These are phyloP conservation scores for Pythium catenulatum DNA, from an alignment of 352 stramenopile genomes.

Conservation along the genomic window DNA sequence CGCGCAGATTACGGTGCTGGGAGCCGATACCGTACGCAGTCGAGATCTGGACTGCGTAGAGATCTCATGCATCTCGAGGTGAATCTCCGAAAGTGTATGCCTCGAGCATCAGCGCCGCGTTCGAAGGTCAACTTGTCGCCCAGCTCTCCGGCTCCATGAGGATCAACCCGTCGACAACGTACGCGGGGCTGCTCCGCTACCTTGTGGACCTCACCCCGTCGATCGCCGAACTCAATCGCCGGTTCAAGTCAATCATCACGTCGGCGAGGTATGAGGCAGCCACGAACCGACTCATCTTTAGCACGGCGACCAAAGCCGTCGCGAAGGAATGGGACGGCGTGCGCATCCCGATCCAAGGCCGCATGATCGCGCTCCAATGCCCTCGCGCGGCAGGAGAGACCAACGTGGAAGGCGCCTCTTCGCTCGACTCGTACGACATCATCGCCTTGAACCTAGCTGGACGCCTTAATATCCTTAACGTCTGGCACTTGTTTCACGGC, in stretches of 20 bases:
- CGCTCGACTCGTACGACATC: neutral
- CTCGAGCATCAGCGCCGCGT: too few species aligned
- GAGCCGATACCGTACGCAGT: too few species aligned
- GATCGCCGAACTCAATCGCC: neutral
- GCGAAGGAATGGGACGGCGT: neutral
- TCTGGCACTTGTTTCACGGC: neutral
- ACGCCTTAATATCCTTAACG: neutral
- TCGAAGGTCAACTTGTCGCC: neutral
- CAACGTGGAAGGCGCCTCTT: neutral
- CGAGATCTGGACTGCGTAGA: too few species aligned
- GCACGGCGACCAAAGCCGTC: neutral
- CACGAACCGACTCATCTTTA: neutral
- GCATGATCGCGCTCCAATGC: neutral
- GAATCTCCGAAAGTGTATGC: too few species aligned
- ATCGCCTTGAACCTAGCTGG: neutral
- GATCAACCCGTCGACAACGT: neutral
- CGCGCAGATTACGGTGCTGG: too few species aligned
- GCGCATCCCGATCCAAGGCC: neutral
- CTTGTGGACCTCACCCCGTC: neutral
- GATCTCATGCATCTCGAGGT: too few species aligned
- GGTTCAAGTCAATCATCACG: neutral
- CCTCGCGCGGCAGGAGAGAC: too few species aligned
- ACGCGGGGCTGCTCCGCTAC: neutral
- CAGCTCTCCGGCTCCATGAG: neutral
- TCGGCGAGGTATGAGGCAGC: neutral